phyloP scores from a whole-genome alignment of 805 yeast species.

The Phaffomyces antillensis region DNA sequence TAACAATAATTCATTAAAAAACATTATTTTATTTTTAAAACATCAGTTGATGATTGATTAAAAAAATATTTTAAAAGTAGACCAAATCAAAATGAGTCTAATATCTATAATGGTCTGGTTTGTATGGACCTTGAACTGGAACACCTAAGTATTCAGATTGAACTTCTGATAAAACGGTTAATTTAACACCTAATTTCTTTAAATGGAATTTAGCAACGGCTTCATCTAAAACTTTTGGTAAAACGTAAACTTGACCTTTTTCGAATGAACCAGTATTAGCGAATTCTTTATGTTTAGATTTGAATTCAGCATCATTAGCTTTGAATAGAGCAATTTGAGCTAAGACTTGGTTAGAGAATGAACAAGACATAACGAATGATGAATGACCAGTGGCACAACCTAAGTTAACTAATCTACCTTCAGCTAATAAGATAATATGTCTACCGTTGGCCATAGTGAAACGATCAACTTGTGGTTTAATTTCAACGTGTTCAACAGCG shows the following conservation, averaged over 20 bases:
- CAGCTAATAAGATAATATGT: constrained; percentile 93
- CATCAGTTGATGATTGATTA: constrained; percentile 22
- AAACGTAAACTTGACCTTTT: constrained; percentile 80
- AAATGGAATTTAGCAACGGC: constrained; percentile 96
- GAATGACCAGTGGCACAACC: constrained; percentile 99
- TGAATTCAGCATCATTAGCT: constrained; percentile 75
- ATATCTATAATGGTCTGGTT: constrained; percentile 97
- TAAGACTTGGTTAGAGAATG: constrained; percentile 98
- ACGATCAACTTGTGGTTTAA: constrained; percentile 99
- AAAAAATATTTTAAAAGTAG: neutral
- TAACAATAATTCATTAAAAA: constrained; percentile 7
- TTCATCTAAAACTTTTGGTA: constrained; percentile 98
- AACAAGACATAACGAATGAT: constrained; percentile 98
- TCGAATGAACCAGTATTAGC: constrained; percentile 86
- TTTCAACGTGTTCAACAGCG: constrained; percentile 90
- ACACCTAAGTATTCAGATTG: constrained; percentile 95
- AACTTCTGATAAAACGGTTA: constrained; percentile 63
- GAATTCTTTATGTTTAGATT: constrained; percentile 78
- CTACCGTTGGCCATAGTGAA: constrained; percentile 82
- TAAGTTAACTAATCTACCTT: constrained; percentile 98
- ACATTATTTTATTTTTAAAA: neutral
- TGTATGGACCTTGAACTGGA: constrained; percentile 92
- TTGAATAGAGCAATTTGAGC: constrained; percentile 98
- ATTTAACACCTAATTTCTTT: constrained; percentile 86
- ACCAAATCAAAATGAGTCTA: constrained; percentile 30